phyloP scores from a whole-genome alignment of 495 filamentous ascomycete genomes.

The Aspergillus saccharolyticus region DNA sequence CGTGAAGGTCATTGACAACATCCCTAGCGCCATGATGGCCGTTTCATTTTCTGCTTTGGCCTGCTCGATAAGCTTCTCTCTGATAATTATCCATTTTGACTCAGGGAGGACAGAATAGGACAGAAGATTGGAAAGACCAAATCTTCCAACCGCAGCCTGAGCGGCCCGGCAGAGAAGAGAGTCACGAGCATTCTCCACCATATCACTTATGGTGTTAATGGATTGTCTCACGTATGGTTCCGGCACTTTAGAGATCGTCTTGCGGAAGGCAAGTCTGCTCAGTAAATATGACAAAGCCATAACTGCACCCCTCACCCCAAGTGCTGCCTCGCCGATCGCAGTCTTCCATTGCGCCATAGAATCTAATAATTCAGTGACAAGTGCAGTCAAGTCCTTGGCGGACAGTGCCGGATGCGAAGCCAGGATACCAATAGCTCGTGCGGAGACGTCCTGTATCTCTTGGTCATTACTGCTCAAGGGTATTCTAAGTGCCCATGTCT shows the following conservation, averaged over 20 bases:
- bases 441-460: conserved; percentile 54
- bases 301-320: conserved; percentile 57
- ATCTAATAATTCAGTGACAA: conserved; percentile 36
- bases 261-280: conserved; percentile 53
- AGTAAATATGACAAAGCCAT: conserved; percentile 54
- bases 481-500: conserved; percentile 47
- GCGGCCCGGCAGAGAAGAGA: conserved; percentile 54
- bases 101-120: conserved; percentile 32
- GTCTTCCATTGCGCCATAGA: conserved; percentile 46
- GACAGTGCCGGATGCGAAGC: conserved; percentile 55
- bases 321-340: conserved; percentile 56
- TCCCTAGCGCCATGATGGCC: conserved; percentile 71
- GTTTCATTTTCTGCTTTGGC: conserved; percentile 79
- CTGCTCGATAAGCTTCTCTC: conserved; percentile 55
- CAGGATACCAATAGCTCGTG: conserved; percentile 73
- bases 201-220: conserved; percentile 37
- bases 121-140: conserved; percentile 66
- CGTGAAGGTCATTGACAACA: conserved; percentile 51
- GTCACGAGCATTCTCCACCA: conserved; percentile 50
- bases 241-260: conserved; percentile 24
- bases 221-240: conserved; percentile 34
- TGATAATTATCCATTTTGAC: conserved; percentile 38
- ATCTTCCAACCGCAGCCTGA: conserved; percentile 63
- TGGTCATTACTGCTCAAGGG: conserved; percentile 65
- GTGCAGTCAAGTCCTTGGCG: conserved; percentile 28